Percentiles rank a stretch among this genome's conserved stretches.
Conservation (phyloP, 768 basidiomycete species). For the Pleurotus tuoliensis region DNA sequence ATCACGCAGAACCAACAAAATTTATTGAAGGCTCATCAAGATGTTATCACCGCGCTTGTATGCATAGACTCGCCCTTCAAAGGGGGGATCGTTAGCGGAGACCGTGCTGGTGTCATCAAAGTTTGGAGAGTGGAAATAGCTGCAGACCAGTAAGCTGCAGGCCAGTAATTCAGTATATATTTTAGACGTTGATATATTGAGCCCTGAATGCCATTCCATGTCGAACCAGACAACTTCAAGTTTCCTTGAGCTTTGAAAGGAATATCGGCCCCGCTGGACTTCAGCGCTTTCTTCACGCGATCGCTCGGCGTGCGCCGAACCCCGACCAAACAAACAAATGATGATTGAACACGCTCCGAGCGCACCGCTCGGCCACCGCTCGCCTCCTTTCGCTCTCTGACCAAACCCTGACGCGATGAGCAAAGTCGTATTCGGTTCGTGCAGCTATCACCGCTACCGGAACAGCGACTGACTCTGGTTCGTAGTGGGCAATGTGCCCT, state of each 20-base stretch:
- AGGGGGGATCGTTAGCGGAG: slow-evolving; percentile 89
- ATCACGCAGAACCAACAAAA: slow-evolving; percentile 83
- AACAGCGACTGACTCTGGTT: neutral
- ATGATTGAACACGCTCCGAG: no score
- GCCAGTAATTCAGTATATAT: no score
- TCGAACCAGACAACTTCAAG: no score
- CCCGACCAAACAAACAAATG: no score
- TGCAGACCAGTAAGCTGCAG: slow-evolving; percentile 22
- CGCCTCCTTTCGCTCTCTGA: neutral
- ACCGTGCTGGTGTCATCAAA: slow-evolving; percentile 85
- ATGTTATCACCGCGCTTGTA: slow-evolving; percentile 80
- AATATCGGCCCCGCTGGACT: no score
- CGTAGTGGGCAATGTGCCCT: slow-evolving; percentile 84
- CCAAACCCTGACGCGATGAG: slow-evolving; percentile 38
- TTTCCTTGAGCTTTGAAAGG: no score
- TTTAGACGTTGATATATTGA: no score
- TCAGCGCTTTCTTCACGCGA: no score
- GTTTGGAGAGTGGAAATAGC: slow-evolving; percentile 75
- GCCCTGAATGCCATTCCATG: no score
- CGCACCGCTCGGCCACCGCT: no score
- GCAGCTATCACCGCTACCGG: neutral
- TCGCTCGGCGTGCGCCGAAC: no score
- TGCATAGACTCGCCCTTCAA: slow-evolving; percentile 92
- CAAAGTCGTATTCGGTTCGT: slow-evolving; percentile 71
- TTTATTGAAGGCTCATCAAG: slow-evolving; percentile 83